Base-by-base conservation (phyloP, 176 grass and related monocot species). In the Triticum timopheevii region DNA sequence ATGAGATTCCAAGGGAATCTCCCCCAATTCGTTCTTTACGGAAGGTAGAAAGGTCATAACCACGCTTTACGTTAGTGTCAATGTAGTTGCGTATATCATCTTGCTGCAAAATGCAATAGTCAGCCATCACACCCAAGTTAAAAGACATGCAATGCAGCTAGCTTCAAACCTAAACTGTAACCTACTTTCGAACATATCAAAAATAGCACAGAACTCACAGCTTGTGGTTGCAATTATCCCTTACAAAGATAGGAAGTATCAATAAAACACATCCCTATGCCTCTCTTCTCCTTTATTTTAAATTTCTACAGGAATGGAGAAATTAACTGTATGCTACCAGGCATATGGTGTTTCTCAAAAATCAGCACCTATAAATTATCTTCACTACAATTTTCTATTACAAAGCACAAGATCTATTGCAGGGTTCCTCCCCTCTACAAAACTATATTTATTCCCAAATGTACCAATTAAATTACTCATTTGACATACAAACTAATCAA, bases 61-160 rank as follows among this genome's bases (percentile, higher is more conserved):
- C 94, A 42, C 58, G 89, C 83, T 99, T 99, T 83, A 99, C 70
- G 39, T 92, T 97, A 92, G 89, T 84, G 36, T 99, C 97, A 82
- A 99, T 97, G 77, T 90, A 94, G 92, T 90, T 99, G 45, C 94
- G 79, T 83, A 97, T 93, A 79, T 99, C 97, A 78, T 99, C 97
- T 99, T 99, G 97, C 97, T 99, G 94, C 82, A 92, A 90, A 90
- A 58, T 80, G 86, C 74, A 82, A 63, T 45, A 47, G 31, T 93
- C 52, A 93, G 62, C 61, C 54, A 71, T 64, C 22, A 54, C 13
- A 15, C 80, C 56, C 82, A 86, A 74, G 31, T 19, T 40, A 74
- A 77, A 17, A 78, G 28, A 64, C 69, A 66, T 61, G 38, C 49
- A 40, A 19, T 83, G 76, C 44, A 90, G 16, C 34, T 78, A 67